Conservation (phyloP, 208 protist genomes). For the Endotrypanum monterogeii region DNA sequence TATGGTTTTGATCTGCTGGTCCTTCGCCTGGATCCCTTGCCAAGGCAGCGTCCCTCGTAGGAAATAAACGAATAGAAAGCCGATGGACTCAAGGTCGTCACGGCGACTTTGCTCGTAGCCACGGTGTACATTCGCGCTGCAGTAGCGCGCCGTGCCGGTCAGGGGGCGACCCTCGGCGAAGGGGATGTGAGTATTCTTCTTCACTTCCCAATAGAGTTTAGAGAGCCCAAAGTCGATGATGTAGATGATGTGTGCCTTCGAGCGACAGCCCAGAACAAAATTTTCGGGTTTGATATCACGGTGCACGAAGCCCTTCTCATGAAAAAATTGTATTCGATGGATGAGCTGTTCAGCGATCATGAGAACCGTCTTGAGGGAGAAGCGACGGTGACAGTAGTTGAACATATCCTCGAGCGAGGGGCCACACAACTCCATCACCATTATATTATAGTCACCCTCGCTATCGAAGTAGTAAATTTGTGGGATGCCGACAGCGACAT, state of each 20-base stretch:
- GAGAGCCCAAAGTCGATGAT: conserved; percentile 99
- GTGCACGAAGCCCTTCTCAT: conserved; percentile 82
- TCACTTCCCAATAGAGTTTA: conserved; percentile 97
- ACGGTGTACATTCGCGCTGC: conserved; percentile 98
- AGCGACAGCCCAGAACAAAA: conserved; percentile 73
- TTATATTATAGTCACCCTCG: conserved; percentile 98
- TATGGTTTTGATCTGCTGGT: conserved; percentile 74
- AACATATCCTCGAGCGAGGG: conserved; percentile 91
- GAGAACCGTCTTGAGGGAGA: conserved; percentile 99
- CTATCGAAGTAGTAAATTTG: conserved; percentile 95
- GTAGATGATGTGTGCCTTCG: conserved; percentile 83
- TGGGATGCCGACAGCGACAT: conserved; percentile 92
- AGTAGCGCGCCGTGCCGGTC: conserved; percentile 99
- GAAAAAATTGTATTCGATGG: conserved; percentile 83
- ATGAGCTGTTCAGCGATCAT: conserved; percentile 99
- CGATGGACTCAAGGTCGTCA: conserved; percentile 95
- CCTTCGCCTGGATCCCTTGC: conserved; percentile 89
- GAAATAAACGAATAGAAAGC: conserved; percentile 95
- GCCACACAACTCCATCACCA: conserved; percentile 93
- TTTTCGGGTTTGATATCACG: conserved; percentile 93
- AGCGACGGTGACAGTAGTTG: conserved; percentile 92
- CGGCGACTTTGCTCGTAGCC: conserved; percentile 96
- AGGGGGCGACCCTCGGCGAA: conserved; percentile 98
- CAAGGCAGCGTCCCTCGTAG: conserved; percentile 91
- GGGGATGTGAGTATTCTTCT: conserved; percentile 96